Percentiles rank a stretch among this genome's conserved stretches.
Conservation (phyloP, 2,329 filamentous ascomycete species). For the Venturia pyrina region DNA sequence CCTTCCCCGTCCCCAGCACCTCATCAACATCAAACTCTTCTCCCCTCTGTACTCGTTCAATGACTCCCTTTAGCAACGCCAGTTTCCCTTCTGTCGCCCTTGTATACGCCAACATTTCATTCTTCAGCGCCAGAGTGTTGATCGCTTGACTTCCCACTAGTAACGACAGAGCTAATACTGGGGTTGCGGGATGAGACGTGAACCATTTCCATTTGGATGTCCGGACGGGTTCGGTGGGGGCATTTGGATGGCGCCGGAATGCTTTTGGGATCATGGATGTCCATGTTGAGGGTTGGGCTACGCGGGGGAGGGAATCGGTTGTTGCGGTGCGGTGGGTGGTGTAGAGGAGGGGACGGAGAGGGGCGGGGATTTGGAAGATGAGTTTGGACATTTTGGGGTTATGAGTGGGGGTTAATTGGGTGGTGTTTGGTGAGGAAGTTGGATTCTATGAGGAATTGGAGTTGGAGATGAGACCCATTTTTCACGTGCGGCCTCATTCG, state of each 20-base stretch:
- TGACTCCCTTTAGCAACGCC: conserved; percentile 61
- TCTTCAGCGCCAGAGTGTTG: conserved; percentile 74
- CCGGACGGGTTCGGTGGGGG: not conserved
- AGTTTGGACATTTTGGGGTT: not conserved
- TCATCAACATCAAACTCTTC: conserved; percentile 80
- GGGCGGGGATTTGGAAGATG: not conserved
- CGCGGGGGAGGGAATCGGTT: conserved; percentile 21
- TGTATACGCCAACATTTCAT: conserved; percentile 61
- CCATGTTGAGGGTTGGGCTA: conserved; percentile 29
- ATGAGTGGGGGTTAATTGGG: not conserved
- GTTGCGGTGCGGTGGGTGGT: not conserved
- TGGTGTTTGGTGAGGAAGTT: not conserved
- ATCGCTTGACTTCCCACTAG: conserved; percentile 95
- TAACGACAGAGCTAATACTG: conserved; percentile 57
- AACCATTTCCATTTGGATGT: conserved; percentile 11
- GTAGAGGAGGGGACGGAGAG: conserved; percentile 8
- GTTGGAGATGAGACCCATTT: not conserved
- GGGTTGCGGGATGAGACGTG: conserved; percentile 43
- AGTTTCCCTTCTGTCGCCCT: conserved; percentile 74
- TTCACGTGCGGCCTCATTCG: not conserved
- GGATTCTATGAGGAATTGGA: not conserved
- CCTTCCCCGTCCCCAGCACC: conserved; percentile 67
- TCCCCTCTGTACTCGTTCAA: conserved; percentile 59
- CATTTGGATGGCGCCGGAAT: conserved; percentile 16
- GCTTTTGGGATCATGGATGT: conserved; percentile 26